Percentiles rank a stretch among this genome's conserved stretches.
phyloP scores from a whole-genome alignment of 208 protist genomes.

The Acanthamoeba castellanii region DNA sequence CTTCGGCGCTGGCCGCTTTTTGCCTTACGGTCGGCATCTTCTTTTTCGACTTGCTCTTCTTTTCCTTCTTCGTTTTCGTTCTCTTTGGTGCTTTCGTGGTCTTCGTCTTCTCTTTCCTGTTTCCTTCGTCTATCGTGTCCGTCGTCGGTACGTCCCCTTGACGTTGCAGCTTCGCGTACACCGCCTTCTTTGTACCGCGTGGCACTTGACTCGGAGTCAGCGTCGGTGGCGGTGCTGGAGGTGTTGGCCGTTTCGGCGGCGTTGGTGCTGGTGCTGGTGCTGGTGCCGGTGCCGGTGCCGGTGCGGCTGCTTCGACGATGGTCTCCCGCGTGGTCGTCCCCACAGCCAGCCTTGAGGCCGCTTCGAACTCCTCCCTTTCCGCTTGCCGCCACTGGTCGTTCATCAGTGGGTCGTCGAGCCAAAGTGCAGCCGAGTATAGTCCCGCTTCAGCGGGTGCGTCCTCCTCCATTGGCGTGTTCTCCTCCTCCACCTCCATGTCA shows the following conservation, averaged over 20 bases:
- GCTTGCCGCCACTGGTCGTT: not conserved
- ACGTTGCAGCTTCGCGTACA: too few relatives aligned
- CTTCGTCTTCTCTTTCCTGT: not conserved
- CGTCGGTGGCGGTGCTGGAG: too few relatives aligned
- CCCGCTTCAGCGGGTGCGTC: not conserved
- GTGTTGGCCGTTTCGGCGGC: not conserved
- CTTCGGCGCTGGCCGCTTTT: not conserved
- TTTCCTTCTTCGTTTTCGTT: not conserved
- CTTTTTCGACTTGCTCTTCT: slow-evolving; percentile 6
- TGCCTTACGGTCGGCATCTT: not conserved
- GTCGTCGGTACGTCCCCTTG: too few relatives aligned
- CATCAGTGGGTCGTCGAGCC: slow-evolving; percentile 19
- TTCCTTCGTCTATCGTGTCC: not conserved
- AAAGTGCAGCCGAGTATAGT: not conserved
- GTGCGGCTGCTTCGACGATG: too few relatives aligned
- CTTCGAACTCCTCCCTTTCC: not conserved
- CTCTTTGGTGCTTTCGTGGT: not conserved
- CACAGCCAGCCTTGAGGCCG: not conserved
- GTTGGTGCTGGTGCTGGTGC: not conserved
- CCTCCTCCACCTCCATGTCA: not conserved
- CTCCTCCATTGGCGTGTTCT: not conserved
- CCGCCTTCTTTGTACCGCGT: too few relatives aligned
- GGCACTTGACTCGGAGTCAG: too few relatives aligned
- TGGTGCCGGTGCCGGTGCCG: too few relatives aligned
- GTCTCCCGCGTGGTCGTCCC: too few relatives aligned